phyloP scores from a whole-genome alignment of 2,329 filamentous ascomycete genomes.

The Chalaropsis ovoidea region DNA sequence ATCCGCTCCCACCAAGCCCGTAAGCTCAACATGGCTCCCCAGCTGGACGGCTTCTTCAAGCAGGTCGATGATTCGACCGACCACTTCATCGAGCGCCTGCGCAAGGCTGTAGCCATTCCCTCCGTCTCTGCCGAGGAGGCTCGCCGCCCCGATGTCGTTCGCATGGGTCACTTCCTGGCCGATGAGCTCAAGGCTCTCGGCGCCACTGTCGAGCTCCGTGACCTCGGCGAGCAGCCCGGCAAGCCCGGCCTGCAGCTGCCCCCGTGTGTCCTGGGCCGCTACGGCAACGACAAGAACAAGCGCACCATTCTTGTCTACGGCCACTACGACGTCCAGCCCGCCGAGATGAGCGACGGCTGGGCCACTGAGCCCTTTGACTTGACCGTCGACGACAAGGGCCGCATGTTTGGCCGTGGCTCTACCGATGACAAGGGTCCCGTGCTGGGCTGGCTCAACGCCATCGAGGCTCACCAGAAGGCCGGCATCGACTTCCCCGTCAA shows the following conservation, averaged over 20 bases:
- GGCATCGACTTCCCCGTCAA: slow-evolving; percentile 94
- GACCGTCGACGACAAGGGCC: slow-evolving; percentile 74
- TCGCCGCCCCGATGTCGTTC: slow-evolving; percentile 81
- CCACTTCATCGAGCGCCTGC: slow-evolving; percentile 79
- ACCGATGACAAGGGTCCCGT: slow-evolving; percentile 98
- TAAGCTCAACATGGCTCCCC: slow-evolving; percentile 64
- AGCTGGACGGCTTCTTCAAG: slow-evolving; percentile 86
- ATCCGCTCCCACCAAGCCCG: slow-evolving; percentile 50
- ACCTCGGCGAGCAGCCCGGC: slow-evolving; percentile 82
- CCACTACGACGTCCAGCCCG: slow-evolving; percentile 97
- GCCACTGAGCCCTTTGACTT: slow-evolving; percentile 87
- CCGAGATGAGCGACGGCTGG: slow-evolving; percentile 89
- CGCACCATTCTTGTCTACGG: slow-evolving; percentile 93
- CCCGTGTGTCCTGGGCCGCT: slow-evolving; percentile 82
- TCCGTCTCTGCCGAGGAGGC: slow-evolving; percentile 89
- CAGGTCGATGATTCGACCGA: slow-evolving; percentile 73
- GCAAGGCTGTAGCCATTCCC: slow-evolving; percentile 88
- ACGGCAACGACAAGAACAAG: slow-evolving; percentile 86
- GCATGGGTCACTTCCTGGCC: slow-evolving; percentile 89
- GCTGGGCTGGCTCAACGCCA: slow-evolving; percentile 93
- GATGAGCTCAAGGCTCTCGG: slow-evolving; percentile 73
- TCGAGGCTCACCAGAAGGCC: slow-evolving; percentile 93
- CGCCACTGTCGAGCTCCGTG: slow-evolving; percentile 75
- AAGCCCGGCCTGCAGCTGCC: slow-evolving; percentile 85
- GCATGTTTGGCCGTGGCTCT: slow-evolving; percentile 91